phyloP scores from a whole-genome alignment of 148 eudicot genomes.

The Talinum fruticosum region DNA sequence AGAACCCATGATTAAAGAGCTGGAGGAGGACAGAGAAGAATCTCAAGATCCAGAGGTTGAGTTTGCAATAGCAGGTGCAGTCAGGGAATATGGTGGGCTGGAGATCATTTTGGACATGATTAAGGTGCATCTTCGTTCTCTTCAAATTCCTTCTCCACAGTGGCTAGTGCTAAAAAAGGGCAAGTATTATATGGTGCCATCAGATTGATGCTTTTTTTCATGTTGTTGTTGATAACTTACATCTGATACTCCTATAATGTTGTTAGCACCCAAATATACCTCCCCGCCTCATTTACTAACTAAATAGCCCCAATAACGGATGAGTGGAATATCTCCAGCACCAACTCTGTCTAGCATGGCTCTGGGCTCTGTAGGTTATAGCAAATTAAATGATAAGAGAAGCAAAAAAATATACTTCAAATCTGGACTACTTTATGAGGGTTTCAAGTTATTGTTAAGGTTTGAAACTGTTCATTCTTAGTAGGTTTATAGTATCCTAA shows the following conservation, averaged over 20 bases:
- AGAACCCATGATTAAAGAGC: constrained; percentile 98
- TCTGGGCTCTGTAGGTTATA: neutral
- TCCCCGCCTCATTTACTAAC: neutral
- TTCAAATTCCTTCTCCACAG: neutral
- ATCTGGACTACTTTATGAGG: neutral
- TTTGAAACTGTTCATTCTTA: neutral
- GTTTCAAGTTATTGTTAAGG: neutral
- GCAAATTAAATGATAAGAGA: neutral
- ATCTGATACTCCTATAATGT: neutral
- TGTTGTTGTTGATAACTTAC: neutral
- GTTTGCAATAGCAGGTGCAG: constrained; percentile 95
- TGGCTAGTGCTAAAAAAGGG: no score
- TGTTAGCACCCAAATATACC: neutral
- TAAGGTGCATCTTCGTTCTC: constrained; percentile 54
- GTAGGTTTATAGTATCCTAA: neutral
- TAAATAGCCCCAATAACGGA: neutral
- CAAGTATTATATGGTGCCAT: neutral
- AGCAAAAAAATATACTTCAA: neutral
- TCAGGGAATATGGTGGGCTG: constrained; percentile 87
- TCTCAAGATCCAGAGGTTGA: constrained; percentile 99
- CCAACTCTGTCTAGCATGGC: neutral
- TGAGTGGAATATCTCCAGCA: neutral
- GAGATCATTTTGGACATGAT: constrained; percentile 87
- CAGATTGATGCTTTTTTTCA: neutral
- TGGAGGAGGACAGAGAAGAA: constrained; percentile 98